phyloP scores from a whole-genome alignment of 106 monocot species.

The Dendrobium nobile region DNA sequence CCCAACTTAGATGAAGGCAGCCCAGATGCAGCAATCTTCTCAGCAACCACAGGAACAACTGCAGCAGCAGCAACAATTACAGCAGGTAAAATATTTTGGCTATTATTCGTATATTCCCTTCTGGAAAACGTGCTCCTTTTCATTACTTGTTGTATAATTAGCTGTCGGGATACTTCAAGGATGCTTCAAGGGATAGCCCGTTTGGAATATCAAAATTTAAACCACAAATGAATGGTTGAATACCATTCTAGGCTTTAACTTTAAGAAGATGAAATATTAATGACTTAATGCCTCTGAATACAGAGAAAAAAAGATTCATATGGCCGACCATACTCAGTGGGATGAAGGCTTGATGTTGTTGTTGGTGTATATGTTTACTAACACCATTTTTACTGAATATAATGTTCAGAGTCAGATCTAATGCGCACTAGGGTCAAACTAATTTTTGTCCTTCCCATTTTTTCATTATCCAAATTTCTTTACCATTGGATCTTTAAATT shows the following conservation, averaged over 20 bases:
- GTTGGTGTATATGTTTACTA: background rate
- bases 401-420: background rate
- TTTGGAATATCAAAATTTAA: background rate
- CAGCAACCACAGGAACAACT: slow-evolving; percentile 71
- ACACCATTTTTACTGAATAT: background rate
- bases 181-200: background rate
- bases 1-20: slow-evolving; percentile 48
- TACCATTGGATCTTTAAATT: background rate
- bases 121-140: background rate
- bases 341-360: no score
- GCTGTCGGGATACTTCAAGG: background rate
- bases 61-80: slow-evolving; percentile 70
- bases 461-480: background rate
- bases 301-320: background rate
- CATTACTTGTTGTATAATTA: background rate
- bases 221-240: background rate
- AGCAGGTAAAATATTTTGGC: slow-evolving; percentile 35
- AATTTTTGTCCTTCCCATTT: background rate
- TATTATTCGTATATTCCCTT: background rate
- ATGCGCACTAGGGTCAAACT: background rate
- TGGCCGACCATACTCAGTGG: no score
- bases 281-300: background rate
- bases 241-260: background rate
- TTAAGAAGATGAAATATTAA: background rate
- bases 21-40: slow-evolving; percentile 76